Base-by-base conservation (phyloP, 2,329 filamentous ascomycete species). In the Beauveria sp. region DNA sequence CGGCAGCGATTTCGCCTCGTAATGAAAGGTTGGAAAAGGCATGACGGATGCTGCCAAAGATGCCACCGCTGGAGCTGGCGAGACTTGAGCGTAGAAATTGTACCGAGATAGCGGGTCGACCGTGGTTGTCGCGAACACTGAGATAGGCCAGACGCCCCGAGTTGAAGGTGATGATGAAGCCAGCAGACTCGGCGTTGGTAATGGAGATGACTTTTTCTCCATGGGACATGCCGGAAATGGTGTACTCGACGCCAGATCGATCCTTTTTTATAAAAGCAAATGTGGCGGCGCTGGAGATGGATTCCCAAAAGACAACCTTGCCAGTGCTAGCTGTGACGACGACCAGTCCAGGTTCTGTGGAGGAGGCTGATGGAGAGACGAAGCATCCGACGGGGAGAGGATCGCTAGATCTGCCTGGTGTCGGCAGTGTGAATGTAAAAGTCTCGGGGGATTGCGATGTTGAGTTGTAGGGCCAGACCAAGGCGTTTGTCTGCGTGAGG, bases 251-350 rank as follows among this genome's bases (percentile, higher is more conserved):
- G 18, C 90, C 90, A 66, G 87, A 88, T 66, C 89, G 87, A 69
- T 90, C 89, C 71, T 96, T 89, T 66, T 89, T 88, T 69, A 93
- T 90, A 46, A 96, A 84, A 65, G 90, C 90, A 61, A 96, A 82
- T 1, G 91, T 91, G 45, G 92, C 90, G 10, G 91, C 92, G 73
- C 87, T 92, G 61, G 93, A 92, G 65, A 98, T 90, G 45, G 91
- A 96, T 72, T 98, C 95, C 92, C 95, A 98, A 74, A 95, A 98
- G 50, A 91, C 88, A 58, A 98, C 86, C 73, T 88, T 93, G 58
- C 95, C 95, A 54, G 83, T 92, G 20, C 84, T 85, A 14, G 93
- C 90, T 77, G 93, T 90, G 43, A 98, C 82, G 43, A 97, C 84
- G 31, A 99, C 85, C 43, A 99, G 81, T 2, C 95, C 95, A 40